These are phyloP conservation scores for Bonia amplexicaulis DNA, from an alignment of 176 grass and related monocot species.

Conservation along the genomic window DNA sequence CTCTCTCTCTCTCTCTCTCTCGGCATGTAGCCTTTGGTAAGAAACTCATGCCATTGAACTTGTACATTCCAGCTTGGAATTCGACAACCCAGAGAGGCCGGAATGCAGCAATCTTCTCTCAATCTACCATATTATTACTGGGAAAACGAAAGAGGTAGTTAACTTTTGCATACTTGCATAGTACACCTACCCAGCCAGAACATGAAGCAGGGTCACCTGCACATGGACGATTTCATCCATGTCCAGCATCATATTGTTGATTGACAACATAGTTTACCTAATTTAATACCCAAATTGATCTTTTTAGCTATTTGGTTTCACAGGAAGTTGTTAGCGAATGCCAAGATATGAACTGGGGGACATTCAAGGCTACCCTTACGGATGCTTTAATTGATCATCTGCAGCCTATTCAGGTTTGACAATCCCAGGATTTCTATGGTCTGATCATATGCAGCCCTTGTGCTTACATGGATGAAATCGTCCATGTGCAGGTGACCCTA, in stretches of 20 bases:
- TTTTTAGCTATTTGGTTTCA: conserved; percentile 1
- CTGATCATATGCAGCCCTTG: background rate
- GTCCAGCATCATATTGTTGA: background rate
- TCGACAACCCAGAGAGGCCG: conserved; percentile 87
- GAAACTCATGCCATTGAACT: conserved; percentile 15
- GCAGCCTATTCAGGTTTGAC: conserved; percentile 77
- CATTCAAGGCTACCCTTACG: conserved; percentile 72
- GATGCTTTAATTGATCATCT: conserved; percentile 88
- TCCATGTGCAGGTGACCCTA: too few species aligned
- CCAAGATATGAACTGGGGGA: conserved; percentile 88
- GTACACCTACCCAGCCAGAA: background rate
- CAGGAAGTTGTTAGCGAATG: conserved; percentile 88
- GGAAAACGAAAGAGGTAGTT: conserved; percentile 87
- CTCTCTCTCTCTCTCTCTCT: background rate
- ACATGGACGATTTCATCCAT: conserved; percentile 5
- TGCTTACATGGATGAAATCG: too few species aligned
- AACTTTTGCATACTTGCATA: background rate
- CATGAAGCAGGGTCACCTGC: conserved; percentile 5
- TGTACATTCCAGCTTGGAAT: conserved; percentile 63
- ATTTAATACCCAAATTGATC: background rate
- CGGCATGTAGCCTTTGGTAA: background rate
- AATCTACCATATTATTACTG: conserved; percentile 77
- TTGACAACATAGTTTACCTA: background rate
- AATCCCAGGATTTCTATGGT: background rate
- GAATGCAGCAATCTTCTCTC: conserved; percentile 97